These are phyloP conservation scores for Umbelopsis ramanniana DNA, from an alignment of 192 early-diverging fungal genomes.

Conservation along the genomic window DNA sequence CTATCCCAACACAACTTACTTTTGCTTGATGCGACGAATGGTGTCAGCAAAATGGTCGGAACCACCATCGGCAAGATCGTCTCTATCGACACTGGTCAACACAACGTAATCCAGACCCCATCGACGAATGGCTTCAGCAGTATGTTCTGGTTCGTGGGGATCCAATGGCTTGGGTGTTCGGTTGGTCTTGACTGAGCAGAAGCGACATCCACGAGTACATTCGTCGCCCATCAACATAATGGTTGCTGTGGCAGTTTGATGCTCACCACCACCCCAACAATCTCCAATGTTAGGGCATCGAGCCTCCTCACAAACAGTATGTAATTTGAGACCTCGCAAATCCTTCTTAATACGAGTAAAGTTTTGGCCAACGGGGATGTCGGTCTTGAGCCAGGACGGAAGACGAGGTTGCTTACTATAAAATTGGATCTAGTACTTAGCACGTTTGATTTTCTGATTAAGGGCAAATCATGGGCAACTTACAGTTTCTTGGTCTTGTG, in stretches of 20 bases:
- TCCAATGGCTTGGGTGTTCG: constrained; percentile 83
- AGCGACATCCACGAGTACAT: constrained; percentile 96
- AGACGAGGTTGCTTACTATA: constrained; percentile 63
- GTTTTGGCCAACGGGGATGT: constrained; percentile 81
- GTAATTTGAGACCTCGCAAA: constrained; percentile 90
- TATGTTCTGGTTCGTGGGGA: constrained; percentile 89
- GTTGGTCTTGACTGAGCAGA: constrained; percentile 98
- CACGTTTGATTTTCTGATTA: background rate
- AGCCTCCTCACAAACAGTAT: constrained; percentile 98
- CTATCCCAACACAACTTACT: constrained; percentile 51
- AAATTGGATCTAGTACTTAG: background rate
- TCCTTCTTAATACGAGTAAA: constrained; percentile 87
- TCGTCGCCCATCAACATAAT: constrained; percentile 99
- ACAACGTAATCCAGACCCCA: constrained; percentile 99
- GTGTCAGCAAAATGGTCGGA: constrained; percentile 93
- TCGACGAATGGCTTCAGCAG: constrained; percentile 87
- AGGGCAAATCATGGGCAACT: background rate
- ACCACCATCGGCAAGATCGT: constrained; percentile 93
- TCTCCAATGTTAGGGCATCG: constrained; percentile 98
- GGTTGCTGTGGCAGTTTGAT: constrained; percentile 94
- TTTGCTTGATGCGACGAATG: constrained; percentile 84
- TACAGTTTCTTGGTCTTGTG: constrained; percentile 40
- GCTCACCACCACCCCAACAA: constrained; percentile 96
- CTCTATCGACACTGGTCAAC: constrained; percentile 96
- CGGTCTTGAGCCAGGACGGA: constrained; percentile 95